Evolutionary conservation across 345 rosid species (phyloP), one percentile per base, ranked within the genome.

Genomic region (Bruguiera gymnorhiza): DNA sequence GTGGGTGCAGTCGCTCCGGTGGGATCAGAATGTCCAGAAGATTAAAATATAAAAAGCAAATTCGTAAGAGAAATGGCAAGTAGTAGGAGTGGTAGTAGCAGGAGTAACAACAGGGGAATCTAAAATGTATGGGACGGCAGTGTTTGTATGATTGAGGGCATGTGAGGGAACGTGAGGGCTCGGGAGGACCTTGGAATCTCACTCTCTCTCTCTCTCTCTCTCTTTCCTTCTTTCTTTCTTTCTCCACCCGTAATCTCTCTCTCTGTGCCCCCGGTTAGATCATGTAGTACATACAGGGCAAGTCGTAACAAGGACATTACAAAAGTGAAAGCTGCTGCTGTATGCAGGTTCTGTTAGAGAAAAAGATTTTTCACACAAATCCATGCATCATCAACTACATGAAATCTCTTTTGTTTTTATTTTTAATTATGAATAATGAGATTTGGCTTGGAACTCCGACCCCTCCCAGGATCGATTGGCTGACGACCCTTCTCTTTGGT

Each of bases 121-220:
- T 68, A 46, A 64, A 62, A 60, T 50, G 46, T 31, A 24, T 56
- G 60, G 29, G 30, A 56, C 24, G 24, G 6, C n/a, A 39, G 43
- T 18, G 60, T 74, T 13, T 60, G 75, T 62, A 60, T 75, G 79
- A 69, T 75, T 75, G 77, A 65, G 71, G 70, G 62, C 81, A 78
- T 69, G 79, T 69, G 77, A 78, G 73, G 66, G 77, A 81, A 75
- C 82, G 84, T 81, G 82, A 69, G 75, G 74, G 62, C 64, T 65
- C 48, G 71, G 34, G 34, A 61, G 55, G 54, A 54, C 69, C 11
- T 60, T 73, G 80, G 80, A 80, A 76, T 75, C 81, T 75, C 76
- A 61, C 73, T 77, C 31, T 1, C 76, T 71, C 59, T 65, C 68
- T 58, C 43, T 50, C 76, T 58, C 71, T 21, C 21, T 55, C 67